A percentile compares a stretch with the other conserved stretches of the same genome.
phyloP scores from a whole-genome alignment of 208 protist genomes.

The Vickermania ingenoplastis region DNA sequence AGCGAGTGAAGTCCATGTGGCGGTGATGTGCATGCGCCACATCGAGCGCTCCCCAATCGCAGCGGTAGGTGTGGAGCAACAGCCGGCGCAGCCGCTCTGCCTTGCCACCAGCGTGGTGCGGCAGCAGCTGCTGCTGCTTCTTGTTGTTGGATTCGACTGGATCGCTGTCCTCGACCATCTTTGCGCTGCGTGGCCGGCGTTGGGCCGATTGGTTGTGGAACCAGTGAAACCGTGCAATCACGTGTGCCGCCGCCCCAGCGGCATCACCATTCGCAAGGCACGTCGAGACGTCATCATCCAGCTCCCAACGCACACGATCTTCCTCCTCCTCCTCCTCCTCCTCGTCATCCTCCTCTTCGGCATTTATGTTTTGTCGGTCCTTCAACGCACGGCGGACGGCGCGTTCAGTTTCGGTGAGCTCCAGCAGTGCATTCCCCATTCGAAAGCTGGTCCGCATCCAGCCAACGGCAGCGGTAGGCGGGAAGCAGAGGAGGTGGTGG shows the following conservation, averaged over 20 bases:
- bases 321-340: not conserved
- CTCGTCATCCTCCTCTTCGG: not conserved
- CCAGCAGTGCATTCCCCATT: not conserved
- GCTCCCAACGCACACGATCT: not conserved
- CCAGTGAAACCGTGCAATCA: conserved; percentile 10
- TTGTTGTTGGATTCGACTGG: conserved; percentile 53
- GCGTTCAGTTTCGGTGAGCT: not conserved
- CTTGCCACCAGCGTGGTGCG: too few species aligned
- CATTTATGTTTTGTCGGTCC: too few species aligned
- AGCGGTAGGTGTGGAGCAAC: conserved; percentile 48
- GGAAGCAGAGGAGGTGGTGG: not conserved
- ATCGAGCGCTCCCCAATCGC: conserved; percentile 49
- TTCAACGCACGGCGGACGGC: too few species aligned
- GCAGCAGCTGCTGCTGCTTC: too few species aligned
- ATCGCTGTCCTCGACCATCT: conserved; percentile 29
- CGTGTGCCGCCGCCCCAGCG: conserved; percentile 32
- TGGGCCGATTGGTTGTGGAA: not conserved
- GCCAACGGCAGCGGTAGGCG: not conserved
- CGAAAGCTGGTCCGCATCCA: not conserved
- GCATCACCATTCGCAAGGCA: conserved; percentile 54
- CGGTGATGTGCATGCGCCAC: conserved; percentile 70
- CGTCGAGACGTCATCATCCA: conserved; percentile 65
- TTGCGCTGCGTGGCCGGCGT: too few species aligned
- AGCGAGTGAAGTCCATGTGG: conserved; percentile 42
- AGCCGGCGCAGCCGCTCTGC: conserved; percentile 4